These are phyloP conservation scores for Avicennia marina DNA, from an alignment of 257 asterid species.

Conservation along the genomic window DNA sequence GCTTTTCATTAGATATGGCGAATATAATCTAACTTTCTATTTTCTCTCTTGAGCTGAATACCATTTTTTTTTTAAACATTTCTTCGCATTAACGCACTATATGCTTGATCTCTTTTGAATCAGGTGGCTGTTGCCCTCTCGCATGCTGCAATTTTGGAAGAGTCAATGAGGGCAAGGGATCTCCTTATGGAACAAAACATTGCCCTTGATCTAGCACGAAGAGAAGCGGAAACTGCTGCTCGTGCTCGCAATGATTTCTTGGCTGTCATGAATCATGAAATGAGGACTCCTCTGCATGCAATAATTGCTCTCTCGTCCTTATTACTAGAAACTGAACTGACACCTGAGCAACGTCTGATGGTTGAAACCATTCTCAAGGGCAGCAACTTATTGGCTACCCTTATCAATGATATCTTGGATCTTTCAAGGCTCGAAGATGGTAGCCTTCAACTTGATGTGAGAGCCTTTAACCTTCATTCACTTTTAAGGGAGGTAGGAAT, in stretches of 20 bases:
- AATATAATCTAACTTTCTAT: too few species aligned
- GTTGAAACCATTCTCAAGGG: conserved; percentile 93
- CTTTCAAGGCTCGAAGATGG: conserved; percentile 99
- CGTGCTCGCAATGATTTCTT: conserved; percentile 96
- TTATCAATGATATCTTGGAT: conserved; percentile 93
- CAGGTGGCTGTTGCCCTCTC: conserved; percentile 99
- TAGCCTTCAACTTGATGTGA: conserved; percentile 82
- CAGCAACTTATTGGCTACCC: conserved; percentile 93
- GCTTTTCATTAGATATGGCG: too few species aligned
- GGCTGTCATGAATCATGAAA: conserved; percentile 98
- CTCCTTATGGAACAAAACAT: conserved; percentile 90
- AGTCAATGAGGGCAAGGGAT: conserved; percentile 96
- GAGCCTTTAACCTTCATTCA: conserved; percentile 69
- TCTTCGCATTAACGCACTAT: conserved; percentile 6
- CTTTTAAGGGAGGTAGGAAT: conserved; percentile 75
- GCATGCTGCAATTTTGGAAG: conserved; percentile 96
- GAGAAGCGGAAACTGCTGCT: conserved; percentile 97
- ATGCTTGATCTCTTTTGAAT: conserved; percentile 15
- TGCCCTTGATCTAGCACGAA: conserved; percentile 87
- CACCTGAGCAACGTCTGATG: conserved; percentile 97
- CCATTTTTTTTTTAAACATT: not conserved
- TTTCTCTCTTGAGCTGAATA: not conserved
- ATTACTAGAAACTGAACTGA: conserved; percentile 78
- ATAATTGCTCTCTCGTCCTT: conserved; percentile 87
- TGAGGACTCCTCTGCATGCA: conserved; percentile 99